Evolutionary conservation across 2,329 filamentous ascomycete genomes (phyloP).

Genomic region (Fusarium oligoseptatum): DNA sequence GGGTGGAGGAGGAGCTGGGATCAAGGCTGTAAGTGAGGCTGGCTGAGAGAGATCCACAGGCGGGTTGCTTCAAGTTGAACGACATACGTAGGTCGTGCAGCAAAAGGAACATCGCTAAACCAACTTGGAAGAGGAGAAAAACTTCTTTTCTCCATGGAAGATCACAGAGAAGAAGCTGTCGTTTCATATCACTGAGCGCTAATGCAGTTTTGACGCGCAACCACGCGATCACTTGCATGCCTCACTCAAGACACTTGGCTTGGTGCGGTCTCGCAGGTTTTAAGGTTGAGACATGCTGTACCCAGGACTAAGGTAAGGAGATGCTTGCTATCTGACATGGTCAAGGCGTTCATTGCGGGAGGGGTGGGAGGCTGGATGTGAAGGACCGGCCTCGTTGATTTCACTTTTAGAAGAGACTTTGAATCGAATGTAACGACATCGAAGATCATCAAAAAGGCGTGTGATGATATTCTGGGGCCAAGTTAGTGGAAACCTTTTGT

Average conservation of each 20-base stretch:
- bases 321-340: conserved; percentile 24
- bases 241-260: conserved; percentile 18
- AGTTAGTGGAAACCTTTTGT: conserved; percentile 1
- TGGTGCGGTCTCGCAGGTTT: background rate
- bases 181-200: conserved; percentile 31
- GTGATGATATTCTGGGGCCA: background rate
- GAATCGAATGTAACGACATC: conserved; percentile 24
- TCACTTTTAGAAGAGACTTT: conserved; percentile 1
- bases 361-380: background rate
- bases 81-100: conserved; percentile 32
- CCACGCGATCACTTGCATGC: conserved; percentile 28
- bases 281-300: conserved; percentile 10
- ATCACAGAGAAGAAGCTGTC: conserved; percentile 5
- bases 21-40: conserved; percentile 47
- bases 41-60: conserved; percentile 34
- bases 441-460: conserved; percentile 23
- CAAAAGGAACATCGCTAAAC: background rate
- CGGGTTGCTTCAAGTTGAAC: conserved; percentile 13
- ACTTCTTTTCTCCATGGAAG: conserved; percentile 12
- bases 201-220: conserved; percentile 19
- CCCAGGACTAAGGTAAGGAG: conserved; percentile 4
- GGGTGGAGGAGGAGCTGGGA: conserved; percentile 31
- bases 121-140: conserved; percentile 1
- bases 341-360: conserved; percentile 14
- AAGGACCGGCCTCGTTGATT: conserved; percentile 7